These are phyloP conservation scores for Lachancea fermentati DNA, from an alignment of 805 yeast genomes.

Conservation along the genomic window DNA sequence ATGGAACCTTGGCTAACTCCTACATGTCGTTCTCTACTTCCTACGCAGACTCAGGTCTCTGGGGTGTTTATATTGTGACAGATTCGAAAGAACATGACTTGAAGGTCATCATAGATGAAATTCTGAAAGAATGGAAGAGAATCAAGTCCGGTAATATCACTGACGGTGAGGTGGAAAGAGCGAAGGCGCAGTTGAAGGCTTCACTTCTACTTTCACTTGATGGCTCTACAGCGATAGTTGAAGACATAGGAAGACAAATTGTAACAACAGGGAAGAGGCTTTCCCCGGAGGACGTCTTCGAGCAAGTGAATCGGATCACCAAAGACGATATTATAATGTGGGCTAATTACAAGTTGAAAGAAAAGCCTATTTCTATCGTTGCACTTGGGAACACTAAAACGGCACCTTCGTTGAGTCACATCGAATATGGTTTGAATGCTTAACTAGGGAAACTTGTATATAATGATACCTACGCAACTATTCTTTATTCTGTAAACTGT, in stretches of 20 bases:
- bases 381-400: conserved; percentile 78
- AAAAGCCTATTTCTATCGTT: conserved; percentile 83
- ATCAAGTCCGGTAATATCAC: conserved; percentile 71
- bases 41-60: conserved; percentile 93
- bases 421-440: conserved; percentile 37
- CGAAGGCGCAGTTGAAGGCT: conserved; percentile 92
- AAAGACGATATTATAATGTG: conserved; percentile 76
- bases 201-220: conserved; percentile 83
- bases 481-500: conserved; percentile 10
- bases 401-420: conserved; percentile 61
- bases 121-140: conserved; percentile 84
- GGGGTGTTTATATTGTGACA: conserved; percentile 92
- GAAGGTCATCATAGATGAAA: conserved; percentile 63
- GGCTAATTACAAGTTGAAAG: conserved; percentile 77
- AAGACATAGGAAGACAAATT: conserved; percentile 94
- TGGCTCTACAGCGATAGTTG: conserved; percentile 94
- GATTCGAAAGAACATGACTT: conserved; percentile 64
- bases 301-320: conserved; percentile 69
- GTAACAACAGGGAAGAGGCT: conserved; percentile 79
- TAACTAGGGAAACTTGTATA: conserved; percentile 2
- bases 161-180: conserved; percentile 84
- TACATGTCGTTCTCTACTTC: conserved; percentile 96
- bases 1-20: conserved; percentile 72
- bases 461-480: conserved; percentile 2
- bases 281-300: conserved; percentile 43